A percentile compares a stretch with the other conserved stretches of the same genome.
phyloP scores from a whole-genome alignment of 2,329 filamentous ascomycete genomes.

The Sporothrix pseudoabietina region DNA sequence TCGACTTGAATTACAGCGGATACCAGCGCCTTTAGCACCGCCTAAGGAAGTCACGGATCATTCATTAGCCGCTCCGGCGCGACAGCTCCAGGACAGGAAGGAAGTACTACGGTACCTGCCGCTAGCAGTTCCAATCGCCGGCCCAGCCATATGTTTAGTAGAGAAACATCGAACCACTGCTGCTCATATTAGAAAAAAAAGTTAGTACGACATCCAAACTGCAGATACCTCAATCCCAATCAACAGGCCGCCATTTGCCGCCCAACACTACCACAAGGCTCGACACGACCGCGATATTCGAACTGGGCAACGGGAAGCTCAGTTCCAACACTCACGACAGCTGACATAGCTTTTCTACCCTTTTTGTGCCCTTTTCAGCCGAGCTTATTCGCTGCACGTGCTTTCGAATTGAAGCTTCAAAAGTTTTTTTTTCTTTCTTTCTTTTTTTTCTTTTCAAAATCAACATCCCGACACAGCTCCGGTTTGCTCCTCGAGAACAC shows the following conservation, averaged over 20 bases:
- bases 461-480: neutral
- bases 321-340: neutral
- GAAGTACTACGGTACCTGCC: neutral
- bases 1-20: neutral
- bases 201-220: neutral
- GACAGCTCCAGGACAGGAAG: conserved; percentile 13
- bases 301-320: neutral
- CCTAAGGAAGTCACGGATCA: conserved; percentile 23
- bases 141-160: neutral
- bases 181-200: conserved; percentile 11
- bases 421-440: neutral
- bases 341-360: neutral
- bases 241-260: neutral
- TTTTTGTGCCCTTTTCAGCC: neutral
- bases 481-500: neutral
- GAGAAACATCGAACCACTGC: conserved; percentile 22
- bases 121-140: neutral
- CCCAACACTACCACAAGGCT: neutral
- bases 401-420: neutral
- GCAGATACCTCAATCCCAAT: neutral
- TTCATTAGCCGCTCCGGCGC: conserved; percentile 31
- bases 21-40: conserved; percentile 2
- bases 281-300: neutral
- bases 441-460: neutral
- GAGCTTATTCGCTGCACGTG: neutral